Conservation (phyloP, 371 early-diverging fungal genomes). For the Massospora cicadina region DNA sequence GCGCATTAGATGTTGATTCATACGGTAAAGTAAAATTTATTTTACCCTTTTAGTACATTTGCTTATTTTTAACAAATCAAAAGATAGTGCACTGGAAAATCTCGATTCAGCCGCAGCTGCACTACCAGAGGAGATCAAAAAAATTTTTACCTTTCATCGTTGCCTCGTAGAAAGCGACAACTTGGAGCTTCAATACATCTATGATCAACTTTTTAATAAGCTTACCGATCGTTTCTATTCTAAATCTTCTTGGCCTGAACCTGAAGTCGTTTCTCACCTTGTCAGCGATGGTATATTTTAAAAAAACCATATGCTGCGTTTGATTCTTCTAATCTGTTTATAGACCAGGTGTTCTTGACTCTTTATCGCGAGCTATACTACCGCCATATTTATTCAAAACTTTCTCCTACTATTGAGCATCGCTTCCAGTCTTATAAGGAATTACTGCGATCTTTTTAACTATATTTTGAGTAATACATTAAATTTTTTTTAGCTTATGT, state of each 20-base stretch:
- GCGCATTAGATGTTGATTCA: constrained; percentile 24
- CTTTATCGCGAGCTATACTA: constrained; percentile 91
- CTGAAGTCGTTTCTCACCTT: constrained; percentile 60
- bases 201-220: constrained; percentile 80
- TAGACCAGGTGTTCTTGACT: constrained; percentile 76
- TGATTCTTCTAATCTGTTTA: constrained; percentile 7
- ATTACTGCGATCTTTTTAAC: constrained; percentile 92
- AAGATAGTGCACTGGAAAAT: constrained; percentile 18
- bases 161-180: constrained; percentile 59
- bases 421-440: constrained; percentile 82
- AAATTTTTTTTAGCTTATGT: constrained; percentile 8
- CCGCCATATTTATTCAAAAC: constrained; percentile 82
- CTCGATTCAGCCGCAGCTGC: constrained; percentile 26
- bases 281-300: constrained; percentile 60
- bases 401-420: constrained; percentile 73
- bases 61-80: too few relatives aligned
- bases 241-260: constrained; percentile 83
- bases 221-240: constrained; percentile 79
- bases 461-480: constrained; percentile 61
- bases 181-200: constrained; percentile 68
- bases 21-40: constrained; percentile 17
- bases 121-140: constrained; percentile 71
- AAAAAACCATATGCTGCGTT: neutral
- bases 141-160: constrained; percentile 62
- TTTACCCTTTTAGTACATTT: constrained; percentile 22